Evolutionary conservation across 306 rosid species (phyloP).

Genomic region (Delonix regia): DNA sequence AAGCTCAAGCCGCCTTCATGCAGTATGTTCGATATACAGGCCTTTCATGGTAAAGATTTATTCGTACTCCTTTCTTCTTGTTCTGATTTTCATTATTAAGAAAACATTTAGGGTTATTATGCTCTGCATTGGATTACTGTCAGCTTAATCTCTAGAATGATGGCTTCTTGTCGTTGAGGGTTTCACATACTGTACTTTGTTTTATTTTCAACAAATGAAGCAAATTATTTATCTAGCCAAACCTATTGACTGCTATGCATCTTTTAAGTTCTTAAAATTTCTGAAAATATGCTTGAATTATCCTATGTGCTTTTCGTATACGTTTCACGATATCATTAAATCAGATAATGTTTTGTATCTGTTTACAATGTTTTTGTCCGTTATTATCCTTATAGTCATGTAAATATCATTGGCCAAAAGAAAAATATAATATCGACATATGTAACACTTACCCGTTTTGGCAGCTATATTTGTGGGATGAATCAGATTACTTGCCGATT

Average conservation of each 20-base stretch:
- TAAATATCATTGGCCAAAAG: no score
- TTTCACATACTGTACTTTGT: background rate
- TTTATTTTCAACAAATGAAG: conserved; percentile 2
- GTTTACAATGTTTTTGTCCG: background rate
- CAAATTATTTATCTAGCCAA: conserved; percentile 14
- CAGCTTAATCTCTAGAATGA: background rate
- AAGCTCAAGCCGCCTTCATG: conserved; percentile 66
- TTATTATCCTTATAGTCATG: background rate
- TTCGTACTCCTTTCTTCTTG: conserved; percentile 20
- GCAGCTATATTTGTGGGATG: conserved; percentile 84
- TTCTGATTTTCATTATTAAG: conserved; percentile 24
- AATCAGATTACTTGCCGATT: conserved; percentile 63
- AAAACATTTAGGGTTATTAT: conserved; percentile 5
- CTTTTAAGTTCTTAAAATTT: background rate
- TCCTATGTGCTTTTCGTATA: background rate
- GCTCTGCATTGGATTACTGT: conserved; percentile 8
- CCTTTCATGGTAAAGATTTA: conserved; percentile 72
- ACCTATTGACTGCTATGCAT: conserved; percentile 8
- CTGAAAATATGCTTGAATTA: background rate
- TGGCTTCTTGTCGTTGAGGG: background rate
- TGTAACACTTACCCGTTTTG: conserved; percentile 25
- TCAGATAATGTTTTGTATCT: conserved; percentile 3
- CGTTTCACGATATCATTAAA: conserved; percentile 8
- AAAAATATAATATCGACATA: no score
- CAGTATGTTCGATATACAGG: conserved; percentile 64